Percentiles rank a stretch among this genome's conserved stretches.
Evolutionary conservation across 495 filamentous ascomycete species (phyloP).

Genomic region (Lophiotrema nucula): DNA sequence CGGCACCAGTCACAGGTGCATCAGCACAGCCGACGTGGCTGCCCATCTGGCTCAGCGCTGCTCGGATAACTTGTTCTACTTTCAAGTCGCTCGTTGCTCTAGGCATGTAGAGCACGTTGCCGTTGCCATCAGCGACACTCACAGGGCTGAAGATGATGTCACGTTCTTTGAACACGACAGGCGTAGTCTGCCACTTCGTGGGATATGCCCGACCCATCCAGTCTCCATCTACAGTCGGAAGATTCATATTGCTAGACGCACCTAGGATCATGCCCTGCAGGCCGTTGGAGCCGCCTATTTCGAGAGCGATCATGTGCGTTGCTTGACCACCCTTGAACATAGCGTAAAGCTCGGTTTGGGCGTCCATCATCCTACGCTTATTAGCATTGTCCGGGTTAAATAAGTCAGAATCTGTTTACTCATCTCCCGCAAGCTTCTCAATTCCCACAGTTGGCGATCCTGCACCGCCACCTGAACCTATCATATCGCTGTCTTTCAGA

Average conservation of each 20-base stretch:
- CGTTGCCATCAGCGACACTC: slow-evolving; percentile 46
- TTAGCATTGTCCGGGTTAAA: background rate
- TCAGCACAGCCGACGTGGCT: slow-evolving; percentile 48
- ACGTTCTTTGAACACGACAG: slow-evolving; percentile 52
- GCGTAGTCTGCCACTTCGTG: slow-evolving; percentile 57
- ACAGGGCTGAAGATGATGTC: slow-evolving; percentile 45
- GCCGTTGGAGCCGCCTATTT: slow-evolving; percentile 58
- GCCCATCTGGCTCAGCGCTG: slow-evolving; percentile 34
- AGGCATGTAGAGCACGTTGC: slow-evolving; percentile 48
- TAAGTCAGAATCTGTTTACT: slow-evolving; percentile 23
- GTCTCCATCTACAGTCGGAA: slow-evolving; percentile 55
- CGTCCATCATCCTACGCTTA: slow-evolving; percentile 43
- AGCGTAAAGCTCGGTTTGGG: slow-evolving; percentile 49
- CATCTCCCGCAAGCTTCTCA: slow-evolving; percentile 53
- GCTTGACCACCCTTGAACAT: slow-evolving; percentile 31
- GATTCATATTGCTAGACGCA: slow-evolving; percentile 48
- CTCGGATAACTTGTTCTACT: slow-evolving; percentile 36
- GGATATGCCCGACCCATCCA: slow-evolving; percentile 61
- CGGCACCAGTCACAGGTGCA: slow-evolving; percentile 48
- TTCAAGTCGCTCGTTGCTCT: slow-evolving; percentile 38
- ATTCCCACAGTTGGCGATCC: slow-evolving; percentile 53
- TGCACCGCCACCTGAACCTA: slow-evolving; percentile 49
- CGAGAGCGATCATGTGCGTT: slow-evolving; percentile 40
- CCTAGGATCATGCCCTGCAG: slow-evolving; percentile 55
- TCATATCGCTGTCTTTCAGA: slow-evolving; percentile 44